Conservation (phyloP, 2,329 filamentous ascomycete species). For the Aspergillus sp. region DNA sequence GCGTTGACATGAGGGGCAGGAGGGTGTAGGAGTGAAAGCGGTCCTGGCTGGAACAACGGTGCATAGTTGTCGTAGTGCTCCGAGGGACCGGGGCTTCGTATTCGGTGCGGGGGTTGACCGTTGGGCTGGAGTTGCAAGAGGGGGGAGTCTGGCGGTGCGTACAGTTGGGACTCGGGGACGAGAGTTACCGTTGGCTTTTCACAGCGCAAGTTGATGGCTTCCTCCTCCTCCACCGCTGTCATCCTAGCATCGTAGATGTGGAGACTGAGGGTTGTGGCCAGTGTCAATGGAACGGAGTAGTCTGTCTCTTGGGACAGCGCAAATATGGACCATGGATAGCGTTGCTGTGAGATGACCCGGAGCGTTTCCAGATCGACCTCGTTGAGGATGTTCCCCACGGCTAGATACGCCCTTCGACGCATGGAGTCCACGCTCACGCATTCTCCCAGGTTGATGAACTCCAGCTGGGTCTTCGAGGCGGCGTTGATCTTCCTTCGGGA, state of each 20-base stretch:
- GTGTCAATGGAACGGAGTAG: conserved; percentile 69
- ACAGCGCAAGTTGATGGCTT: conserved; percentile 34
- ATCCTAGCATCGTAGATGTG: conserved; percentile 76
- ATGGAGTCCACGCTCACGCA: conserved; percentile 76
- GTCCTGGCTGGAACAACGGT: conserved; percentile 74
- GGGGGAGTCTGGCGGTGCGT: conserved; percentile 31
- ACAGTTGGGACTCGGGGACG: conserved; percentile 29
- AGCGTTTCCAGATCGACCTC: conserved; percentile 79
- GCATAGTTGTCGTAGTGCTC: conserved; percentile 56
- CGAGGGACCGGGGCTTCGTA: conserved; percentile 34
- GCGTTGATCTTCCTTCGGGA: conserved; percentile 55
- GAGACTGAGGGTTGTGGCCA: conserved; percentile 78
- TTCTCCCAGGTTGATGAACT: conserved; percentile 63
- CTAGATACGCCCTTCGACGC: conserved; percentile 71
- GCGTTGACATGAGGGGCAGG: conserved; percentile 66
- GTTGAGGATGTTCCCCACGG: conserved; percentile 71
- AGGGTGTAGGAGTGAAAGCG: conserved; percentile 78
- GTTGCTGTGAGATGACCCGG: conserved; percentile 65
- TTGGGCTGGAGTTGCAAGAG: conserved; percentile 32
- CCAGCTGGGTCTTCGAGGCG: conserved; percentile 26
- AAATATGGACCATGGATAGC: conserved; percentile 79
- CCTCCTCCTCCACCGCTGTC: conserved; percentile 33
- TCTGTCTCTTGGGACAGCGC: conserved; percentile 69
- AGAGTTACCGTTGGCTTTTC: conserved; percentile 27
- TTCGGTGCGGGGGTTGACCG: conserved; percentile 35